Evolutionary conservation across 169 alveolate genomes (phyloP).

Genomic region (Cryptosporidium xiaoi): DNA sequence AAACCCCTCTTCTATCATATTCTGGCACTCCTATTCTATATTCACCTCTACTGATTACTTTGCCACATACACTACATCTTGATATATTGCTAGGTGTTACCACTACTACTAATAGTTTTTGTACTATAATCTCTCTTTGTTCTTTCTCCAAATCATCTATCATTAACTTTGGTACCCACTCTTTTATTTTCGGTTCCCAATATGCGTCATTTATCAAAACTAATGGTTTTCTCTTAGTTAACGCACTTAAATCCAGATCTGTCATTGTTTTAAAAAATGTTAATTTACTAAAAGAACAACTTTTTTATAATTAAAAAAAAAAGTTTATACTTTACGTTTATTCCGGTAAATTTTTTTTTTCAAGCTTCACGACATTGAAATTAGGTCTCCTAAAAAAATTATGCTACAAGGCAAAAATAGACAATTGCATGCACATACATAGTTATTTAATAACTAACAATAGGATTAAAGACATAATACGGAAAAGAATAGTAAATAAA

Average conservation of each 20-base stretch:
- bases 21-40: slow-evolving; percentile 69
- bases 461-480: background rate
- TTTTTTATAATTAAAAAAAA: slow-evolving; percentile 3
- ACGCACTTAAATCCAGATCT: slow-evolving; percentile 43
- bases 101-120: slow-evolving; percentile 32
- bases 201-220: slow-evolving; percentile 53
- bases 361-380: no score
- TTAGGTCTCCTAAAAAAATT: no score
- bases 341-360: background rate
- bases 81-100: slow-evolving; percentile 63
- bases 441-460: background rate
- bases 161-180: slow-evolving; percentile 48
- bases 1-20: slow-evolving; percentile 69
- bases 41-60: slow-evolving; percentile 24
- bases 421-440: background rate
- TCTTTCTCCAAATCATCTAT: slow-evolving; percentile 46
- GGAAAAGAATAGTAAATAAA: background rate
- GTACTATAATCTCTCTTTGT: slow-evolving; percentile 22
- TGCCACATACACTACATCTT: slow-evolving; percentile 68
- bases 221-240: slow-evolving; percentile 35
- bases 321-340: background rate
- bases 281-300: background rate
- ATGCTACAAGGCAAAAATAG: no score
- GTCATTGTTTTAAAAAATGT: background rate
- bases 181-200: slow-evolving; percentile 70